Percentiles rank a stretch among this genome's conserved stretches.
These are phyloP conservation scores for Besnoitia besnoiti DNA, from an alignment of 169 alveolate genomes.

Conservation along the genomic window DNA sequence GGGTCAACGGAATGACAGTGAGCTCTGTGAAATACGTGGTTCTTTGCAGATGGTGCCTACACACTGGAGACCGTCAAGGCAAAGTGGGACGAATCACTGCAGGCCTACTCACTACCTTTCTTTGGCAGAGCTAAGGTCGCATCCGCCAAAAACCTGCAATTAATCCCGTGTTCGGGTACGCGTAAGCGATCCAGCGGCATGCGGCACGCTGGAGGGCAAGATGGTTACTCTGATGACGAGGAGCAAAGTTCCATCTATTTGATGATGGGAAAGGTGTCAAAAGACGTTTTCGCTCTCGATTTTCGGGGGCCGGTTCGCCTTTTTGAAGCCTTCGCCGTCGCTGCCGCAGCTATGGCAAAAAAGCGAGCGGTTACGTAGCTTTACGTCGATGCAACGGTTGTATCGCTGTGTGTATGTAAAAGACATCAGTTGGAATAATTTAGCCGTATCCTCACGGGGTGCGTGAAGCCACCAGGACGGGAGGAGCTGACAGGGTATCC, in stretches of 20 bases:
- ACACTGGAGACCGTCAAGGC: slow-evolving; percentile 69
- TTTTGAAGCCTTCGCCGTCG: slow-evolving; percentile 80
- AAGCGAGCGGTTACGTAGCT: slow-evolving; percentile 75
- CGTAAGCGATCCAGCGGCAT: not conserved
- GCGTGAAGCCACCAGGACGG: too few species aligned
- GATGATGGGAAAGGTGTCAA: slow-evolving; percentile 78
- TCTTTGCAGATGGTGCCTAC: slow-evolving; percentile 23
- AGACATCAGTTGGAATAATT: too few species aligned
- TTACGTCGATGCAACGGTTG: too few species aligned
- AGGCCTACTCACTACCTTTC: slow-evolving; percentile 77
- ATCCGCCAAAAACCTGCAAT: slow-evolving; percentile 79
- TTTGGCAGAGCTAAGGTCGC: slow-evolving; percentile 77
- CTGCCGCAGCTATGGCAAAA: slow-evolving; percentile 72
- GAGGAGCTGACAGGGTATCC: too few species aligned
- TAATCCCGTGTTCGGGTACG: slow-evolving; percentile 53
- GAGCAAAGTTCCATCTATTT: slow-evolving; percentile 65
- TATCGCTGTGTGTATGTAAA: too few species aligned
- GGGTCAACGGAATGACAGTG: too few species aligned
- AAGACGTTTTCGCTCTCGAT: slow-evolving; percentile 79
- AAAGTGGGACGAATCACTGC: slow-evolving; percentile 75
- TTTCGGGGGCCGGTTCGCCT: slow-evolving; percentile 79
- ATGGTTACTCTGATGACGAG: slow-evolving; percentile 4
- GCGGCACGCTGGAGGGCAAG: not conserved
- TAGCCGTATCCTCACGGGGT: too few species aligned
- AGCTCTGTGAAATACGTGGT: not conserved